phyloP scores from a whole-genome alignment of 768 basidiomycete genomes.

The Agrocybe pediades region DNA sequence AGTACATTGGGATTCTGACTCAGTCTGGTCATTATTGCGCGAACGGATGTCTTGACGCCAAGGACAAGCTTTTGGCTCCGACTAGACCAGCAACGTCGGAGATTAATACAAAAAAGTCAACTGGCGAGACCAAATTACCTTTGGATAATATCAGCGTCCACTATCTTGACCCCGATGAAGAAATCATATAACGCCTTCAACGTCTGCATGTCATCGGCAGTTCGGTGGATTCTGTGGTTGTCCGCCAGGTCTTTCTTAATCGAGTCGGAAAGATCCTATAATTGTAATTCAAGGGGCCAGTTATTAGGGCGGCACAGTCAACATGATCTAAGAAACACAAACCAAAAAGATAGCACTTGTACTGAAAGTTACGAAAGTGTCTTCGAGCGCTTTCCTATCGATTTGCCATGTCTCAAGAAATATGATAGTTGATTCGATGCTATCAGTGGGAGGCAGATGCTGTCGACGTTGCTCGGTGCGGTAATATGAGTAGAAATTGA shows the following conservation, averaged over 20 bases:
- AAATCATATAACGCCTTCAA: neutral
- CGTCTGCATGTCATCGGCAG: neutral
- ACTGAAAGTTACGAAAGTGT: neutral
- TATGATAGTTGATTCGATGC: neutral
- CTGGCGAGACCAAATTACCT: neutral
- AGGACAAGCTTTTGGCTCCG: neutral
- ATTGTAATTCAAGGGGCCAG: too few species aligned
- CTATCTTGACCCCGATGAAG: neutral
- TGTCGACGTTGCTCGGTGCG: neutral
- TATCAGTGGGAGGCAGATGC: neutral
- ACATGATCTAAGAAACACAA: neutral
- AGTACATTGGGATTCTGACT: neutral
- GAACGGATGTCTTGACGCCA: neutral
- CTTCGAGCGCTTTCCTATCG: neutral
- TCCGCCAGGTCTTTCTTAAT: neutral
- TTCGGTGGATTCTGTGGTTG: neutral
- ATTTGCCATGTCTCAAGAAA: neutral
- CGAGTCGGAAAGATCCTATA: neutral
- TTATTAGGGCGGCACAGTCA: too few species aligned
- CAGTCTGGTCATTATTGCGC: neutral
- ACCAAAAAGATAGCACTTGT: neutral
- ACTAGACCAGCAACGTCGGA: too few species aligned
- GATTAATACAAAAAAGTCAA: neutral
- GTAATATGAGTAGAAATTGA: slow-evolving; percentile 2
- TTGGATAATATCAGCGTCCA: neutral